Base-by-base conservation (phyloP, 129 eudicot species). In the Apium graveolens region DNA sequence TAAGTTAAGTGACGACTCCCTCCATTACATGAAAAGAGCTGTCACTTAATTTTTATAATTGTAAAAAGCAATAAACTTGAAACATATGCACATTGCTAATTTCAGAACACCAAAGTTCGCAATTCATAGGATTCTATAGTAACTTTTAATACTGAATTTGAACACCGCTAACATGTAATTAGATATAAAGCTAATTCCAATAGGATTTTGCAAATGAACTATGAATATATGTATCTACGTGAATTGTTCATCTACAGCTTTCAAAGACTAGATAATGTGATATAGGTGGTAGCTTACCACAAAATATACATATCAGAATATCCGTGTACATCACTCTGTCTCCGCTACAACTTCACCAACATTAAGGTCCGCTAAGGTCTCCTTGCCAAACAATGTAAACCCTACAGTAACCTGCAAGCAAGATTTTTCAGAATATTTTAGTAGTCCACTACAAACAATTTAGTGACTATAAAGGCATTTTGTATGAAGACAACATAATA, bases 331-430 rank as follows among this genome's bases (percentile, higher is more conserved):
- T 88, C 84, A 90, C 26, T 79, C 65, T 21, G 83, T 80, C 76
- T 82, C 88, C 29, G 82, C 83, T 46, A 80, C 82, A 82, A 94
- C 83, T 62, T 91, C 89, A 39, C 57, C 77, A 81, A 86, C 82
- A 79, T 83, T 81, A 80, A 94, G 75, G 78, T 91, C 97, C 20
- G 91, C 92, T 76, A 91, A 74, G 60, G 93, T 94, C 79, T 91
- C 96, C 90, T 92, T 92, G 48, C 96, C 96, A 70, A 96, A 90
- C 68, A 96, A 75, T 0, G 97, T 82, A 81, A 96, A 89, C n/a
- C 83, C 90, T 81, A 96, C 90, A 75, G 90, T 89, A 80, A 86
- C 99, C 97, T 96, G 93, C 91, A 90, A 73, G 39, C 53, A 76
- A 53, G 17, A 31, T 81, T 21, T 46, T 43, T 27, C 41, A 26